A percentile compares a stretch with the other conserved stretches of the same genome.
Conservation (phyloP, 495 filamentous ascomycete species). For the Tuber borchii region DNA sequence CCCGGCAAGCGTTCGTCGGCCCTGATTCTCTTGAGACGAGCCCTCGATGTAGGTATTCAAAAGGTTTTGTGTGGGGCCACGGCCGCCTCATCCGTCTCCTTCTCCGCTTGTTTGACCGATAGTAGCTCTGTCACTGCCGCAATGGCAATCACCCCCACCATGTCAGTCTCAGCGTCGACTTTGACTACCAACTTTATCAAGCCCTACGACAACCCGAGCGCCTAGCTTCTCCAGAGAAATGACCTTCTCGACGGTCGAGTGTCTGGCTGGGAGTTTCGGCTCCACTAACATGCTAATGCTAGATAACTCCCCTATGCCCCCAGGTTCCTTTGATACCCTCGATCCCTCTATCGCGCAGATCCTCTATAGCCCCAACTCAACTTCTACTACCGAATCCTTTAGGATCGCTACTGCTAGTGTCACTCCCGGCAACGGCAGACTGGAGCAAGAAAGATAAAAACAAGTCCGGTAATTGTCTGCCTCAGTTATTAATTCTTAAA, state of each 20-base stretch:
- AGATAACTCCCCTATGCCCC: not conserved
- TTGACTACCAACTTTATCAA: not conserved
- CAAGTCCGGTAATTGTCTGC: no score
- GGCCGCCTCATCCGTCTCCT: not conserved
- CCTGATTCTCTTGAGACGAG: constrained; percentile 21
- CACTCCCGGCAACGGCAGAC: no score
- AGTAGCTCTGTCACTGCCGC: not conserved
- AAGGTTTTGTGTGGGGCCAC: constrained; percentile 16
- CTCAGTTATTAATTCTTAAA: no score
- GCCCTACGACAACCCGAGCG: not conserved
- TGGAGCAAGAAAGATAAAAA: no score
- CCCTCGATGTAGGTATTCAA: constrained; percentile 29
- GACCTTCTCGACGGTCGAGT: constrained; percentile 10
- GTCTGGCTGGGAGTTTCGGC: not conserved
- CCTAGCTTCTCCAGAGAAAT: constrained; percentile 15
- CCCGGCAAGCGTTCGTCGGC: constrained; percentile 29
- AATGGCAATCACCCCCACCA: not conserved
- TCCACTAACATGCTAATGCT: not conserved
- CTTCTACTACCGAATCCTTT: not conserved
- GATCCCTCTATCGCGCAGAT: not conserved
- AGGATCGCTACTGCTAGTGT: not conserved
- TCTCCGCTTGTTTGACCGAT: not conserved
- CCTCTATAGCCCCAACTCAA: not conserved
- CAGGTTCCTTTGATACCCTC: not conserved
- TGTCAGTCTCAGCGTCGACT: not conserved